A percentile compares a stretch with the other conserved stretches of the same genome.
These are phyloP conservation scores for Phylloporus sp. DNA, from an alignment of 768 basidiomycete genomes.

Conservation along the genomic window DNA sequence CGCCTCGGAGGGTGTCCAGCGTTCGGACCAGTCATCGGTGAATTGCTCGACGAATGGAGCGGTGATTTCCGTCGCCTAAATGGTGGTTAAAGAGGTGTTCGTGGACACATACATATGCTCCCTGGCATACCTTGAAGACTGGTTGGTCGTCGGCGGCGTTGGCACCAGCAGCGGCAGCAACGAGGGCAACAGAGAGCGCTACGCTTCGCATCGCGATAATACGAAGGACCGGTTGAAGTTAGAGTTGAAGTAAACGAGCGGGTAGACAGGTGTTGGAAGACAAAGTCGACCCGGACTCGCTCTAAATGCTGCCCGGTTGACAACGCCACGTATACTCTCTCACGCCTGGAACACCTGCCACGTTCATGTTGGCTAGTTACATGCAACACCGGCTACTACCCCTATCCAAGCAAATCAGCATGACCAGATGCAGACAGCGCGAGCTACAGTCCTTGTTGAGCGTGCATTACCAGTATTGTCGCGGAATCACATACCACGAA, in stretches of 20 bases:
- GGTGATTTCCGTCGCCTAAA: conserved; percentile 70
- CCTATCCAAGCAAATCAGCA: conserved; percentile 79
- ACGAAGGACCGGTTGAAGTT: conserved; percentile 63
- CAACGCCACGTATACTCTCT: conserved; percentile 46
- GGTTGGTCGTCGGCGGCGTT: conserved; percentile 62
- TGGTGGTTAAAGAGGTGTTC: conserved; percentile 2
- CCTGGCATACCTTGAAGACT: conserved; percentile 58
- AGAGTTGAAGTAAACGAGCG: conserved; percentile 33
- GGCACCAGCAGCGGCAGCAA: conserved; percentile 60
- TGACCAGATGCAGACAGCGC: conserved; percentile 96
- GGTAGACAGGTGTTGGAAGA: conserved; percentile 29
- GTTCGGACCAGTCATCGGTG: conserved; percentile 81
- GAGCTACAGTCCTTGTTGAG: conserved; percentile 47
- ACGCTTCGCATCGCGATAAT: conserved; percentile 74
- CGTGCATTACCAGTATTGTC: conserved; percentile 1
- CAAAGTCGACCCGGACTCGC: conserved; percentile 16
- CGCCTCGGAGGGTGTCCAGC: conserved; percentile 96
- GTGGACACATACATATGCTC: conserved; percentile 7
- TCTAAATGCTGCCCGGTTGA: conserved; percentile 35
- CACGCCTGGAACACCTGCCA: conserved; percentile 24
- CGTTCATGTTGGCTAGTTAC: conserved; percentile 7
- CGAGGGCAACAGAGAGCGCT: conserved; percentile 72
- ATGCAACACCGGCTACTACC: conserved; percentile 5
- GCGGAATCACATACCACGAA: conserved; percentile 65
- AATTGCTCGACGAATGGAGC: conserved; percentile 97